phyloP scores from a whole-genome alignment of 768 basidiomycete species.

The Leccinum truebloodii region DNA sequence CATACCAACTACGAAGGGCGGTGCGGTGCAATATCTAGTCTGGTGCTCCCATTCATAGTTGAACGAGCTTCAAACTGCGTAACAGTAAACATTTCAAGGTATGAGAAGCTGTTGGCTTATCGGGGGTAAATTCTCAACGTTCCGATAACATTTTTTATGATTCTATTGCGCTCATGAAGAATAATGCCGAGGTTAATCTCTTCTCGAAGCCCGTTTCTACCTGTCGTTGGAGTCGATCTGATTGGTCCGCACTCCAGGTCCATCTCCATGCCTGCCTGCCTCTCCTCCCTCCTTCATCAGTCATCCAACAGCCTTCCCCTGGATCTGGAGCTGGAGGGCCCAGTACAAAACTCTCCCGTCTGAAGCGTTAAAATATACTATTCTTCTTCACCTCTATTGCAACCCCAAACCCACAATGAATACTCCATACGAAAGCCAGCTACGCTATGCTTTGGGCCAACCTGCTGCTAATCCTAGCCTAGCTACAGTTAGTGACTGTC shows the following conservation, averaged over 20 bases:
- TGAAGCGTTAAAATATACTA: too few species aligned
- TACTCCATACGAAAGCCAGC: not conserved
- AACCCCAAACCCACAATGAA: not conserved
- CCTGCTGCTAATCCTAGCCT: too few species aligned
- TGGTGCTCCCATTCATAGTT: not conserved
- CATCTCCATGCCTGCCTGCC: not conserved
- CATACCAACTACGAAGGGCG: not conserved
- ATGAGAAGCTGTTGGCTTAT: not conserved
- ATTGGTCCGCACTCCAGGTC: not conserved
- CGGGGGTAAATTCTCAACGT: not conserved
- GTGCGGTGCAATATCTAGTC: not conserved
- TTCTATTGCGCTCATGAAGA: not conserved
- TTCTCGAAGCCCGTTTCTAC: not conserved
- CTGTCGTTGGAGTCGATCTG: not conserved
- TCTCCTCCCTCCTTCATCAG: not conserved
- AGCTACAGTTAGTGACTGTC: not conserved
- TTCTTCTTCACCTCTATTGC: not conserved
- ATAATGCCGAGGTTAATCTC: not conserved
- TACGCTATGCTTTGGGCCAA: not conserved
- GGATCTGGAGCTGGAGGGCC: conserved; percentile 4
- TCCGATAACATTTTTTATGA: not conserved
- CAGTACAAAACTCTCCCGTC: not conserved
- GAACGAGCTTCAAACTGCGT: not conserved
- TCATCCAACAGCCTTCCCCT: conserved; percentile 2
- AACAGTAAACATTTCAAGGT: too few species aligned